phyloP scores from a whole-genome alignment of 2,329 filamentous ascomycete genomes.

The Zasmidium cellare region DNA sequence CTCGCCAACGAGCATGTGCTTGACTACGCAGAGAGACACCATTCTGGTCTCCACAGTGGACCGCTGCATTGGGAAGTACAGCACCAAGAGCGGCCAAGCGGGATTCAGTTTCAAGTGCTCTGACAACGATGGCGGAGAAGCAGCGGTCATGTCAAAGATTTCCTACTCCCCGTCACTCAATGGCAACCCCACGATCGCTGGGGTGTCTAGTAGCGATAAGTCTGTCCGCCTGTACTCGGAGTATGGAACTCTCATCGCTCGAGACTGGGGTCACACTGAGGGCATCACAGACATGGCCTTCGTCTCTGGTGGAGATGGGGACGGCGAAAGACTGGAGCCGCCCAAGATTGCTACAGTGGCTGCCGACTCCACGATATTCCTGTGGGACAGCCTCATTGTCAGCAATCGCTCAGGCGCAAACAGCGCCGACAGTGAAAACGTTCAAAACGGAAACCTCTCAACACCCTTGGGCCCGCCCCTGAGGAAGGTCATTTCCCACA shows the following conservation, averaged over 20 bases:
- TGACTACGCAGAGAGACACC: conserved; percentile 61
- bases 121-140: conserved; percentile 76
- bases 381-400: conserved; percentile 41
- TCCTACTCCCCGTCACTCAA: conserved; percentile 59
- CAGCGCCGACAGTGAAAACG: conserved; percentile 6
- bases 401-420: neutral
- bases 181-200: conserved; percentile 70
- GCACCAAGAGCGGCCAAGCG: conserved; percentile 62
- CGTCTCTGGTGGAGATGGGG: conserved; percentile 43
- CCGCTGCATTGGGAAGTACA: conserved; percentile 58
- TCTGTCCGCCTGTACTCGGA: conserved; percentile 89
- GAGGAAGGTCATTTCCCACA: conserved; percentile 80
- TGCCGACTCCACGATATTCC: conserved; percentile 52
- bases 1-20: conserved; percentile 80
- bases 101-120: conserved; percentile 76
- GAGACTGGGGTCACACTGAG: conserved; percentile 94
- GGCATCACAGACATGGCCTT: conserved; percentile 84
- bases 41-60: conserved; percentile 64
- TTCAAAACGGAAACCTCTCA: conserved; percentile 4
- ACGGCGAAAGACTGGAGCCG: conserved; percentile 34
- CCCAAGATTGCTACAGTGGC: conserved; percentile 47
- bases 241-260: conserved; percentile 73
- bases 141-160: conserved; percentile 79
- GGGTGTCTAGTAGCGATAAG: conserved; percentile 93
- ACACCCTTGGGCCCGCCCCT: conserved; percentile 69